These are phyloP conservation scores for Leucosporidium scottii DNA, from an alignment of 768 basidiomycete species.

Conservation along the genomic window DNA sequence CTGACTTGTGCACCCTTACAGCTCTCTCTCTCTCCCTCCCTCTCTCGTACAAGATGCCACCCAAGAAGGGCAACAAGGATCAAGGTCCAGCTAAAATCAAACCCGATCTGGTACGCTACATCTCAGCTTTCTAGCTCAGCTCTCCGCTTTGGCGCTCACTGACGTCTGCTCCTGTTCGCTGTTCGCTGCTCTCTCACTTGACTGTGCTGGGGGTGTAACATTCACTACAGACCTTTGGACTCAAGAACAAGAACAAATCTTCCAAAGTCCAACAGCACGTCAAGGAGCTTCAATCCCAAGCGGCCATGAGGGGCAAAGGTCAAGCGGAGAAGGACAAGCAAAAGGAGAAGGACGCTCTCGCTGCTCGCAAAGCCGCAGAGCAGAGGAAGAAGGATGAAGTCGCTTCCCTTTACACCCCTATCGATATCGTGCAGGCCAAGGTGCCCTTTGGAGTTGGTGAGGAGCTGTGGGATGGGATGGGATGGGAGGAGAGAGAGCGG, in stretches of 20 bases:
- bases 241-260: constrained; percentile 78
- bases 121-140: constrained; percentile 37
- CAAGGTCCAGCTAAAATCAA: constrained; percentile 76
- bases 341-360: constrained; percentile 51
- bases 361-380: constrained; percentile 38
- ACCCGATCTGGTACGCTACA: constrained; percentile 42
- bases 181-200: neutral
- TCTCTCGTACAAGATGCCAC: constrained; percentile 58
- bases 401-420: constrained; percentile 50
- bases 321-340: constrained; percentile 70
- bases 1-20: too few species aligned
- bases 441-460: constrained; percentile 75
- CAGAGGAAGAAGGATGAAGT: constrained; percentile 54
- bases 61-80: constrained; percentile 62
- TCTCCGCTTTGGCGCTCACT: constrained; percentile 19
- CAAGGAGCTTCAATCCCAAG: constrained; percentile 69
- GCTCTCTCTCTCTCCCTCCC: too few species aligned
- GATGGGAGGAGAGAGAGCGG: neutral
- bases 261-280: constrained; percentile 84
- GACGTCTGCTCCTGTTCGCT: neutral
- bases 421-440: constrained; percentile 42
- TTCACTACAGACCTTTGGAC: constrained; percentile 44
- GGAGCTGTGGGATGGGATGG: constrained; percentile 25
- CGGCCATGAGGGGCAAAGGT: constrained; percentile 67
- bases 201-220: too few species aligned